These are phyloP conservation scores for Aureobasidium melanogenum DNA, from an alignment of 2,329 filamentous ascomycete genomes.

Conservation along the genomic window DNA sequence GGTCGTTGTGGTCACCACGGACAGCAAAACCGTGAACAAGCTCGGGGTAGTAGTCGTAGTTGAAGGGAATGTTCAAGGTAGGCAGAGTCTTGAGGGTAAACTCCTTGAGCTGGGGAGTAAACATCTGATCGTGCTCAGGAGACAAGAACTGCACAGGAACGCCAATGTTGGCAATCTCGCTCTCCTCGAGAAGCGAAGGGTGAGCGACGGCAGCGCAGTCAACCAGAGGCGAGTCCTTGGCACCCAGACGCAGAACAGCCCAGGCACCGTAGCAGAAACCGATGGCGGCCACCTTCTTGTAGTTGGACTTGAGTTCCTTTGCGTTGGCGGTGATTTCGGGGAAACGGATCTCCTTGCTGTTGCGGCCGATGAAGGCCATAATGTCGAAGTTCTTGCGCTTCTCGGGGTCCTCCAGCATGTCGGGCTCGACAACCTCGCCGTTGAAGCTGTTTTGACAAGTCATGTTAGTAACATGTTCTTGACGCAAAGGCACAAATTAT, in stretches of 20 bases:
- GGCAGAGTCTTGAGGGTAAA: slow-evolving; percentile 33
- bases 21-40: slow-evolving; percentile 39
- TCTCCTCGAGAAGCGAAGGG: slow-evolving; percentile 34
- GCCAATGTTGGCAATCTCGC: slow-evolving; percentile 37
- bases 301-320: slow-evolving; percentile 25
- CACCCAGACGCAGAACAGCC: slow-evolving; percentile 40
- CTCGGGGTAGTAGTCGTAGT: slow-evolving; percentile 45
- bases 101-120: slow-evolving; percentile 38
- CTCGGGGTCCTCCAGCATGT: slow-evolving; percentile 13
- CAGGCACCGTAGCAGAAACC: slow-evolving; percentile 47
- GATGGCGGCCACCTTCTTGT: slow-evolving; percentile 34
- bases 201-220: slow-evolving; percentile 40
- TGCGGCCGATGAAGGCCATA: slow-evolving; percentile 15
- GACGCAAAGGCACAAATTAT: neutral
- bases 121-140: slow-evolving; percentile 39
- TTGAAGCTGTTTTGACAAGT: slow-evolving; percentile 16
- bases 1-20: slow-evolving; percentile 33
- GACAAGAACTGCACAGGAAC: slow-evolving; percentile 46
- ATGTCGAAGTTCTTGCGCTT: slow-evolving; percentile 19
- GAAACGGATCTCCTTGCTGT: slow-evolving; percentile 18
- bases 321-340: slow-evolving; percentile 35
- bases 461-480: neutral
- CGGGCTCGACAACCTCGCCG: slow-evolving; percentile 16
- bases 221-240: slow-evolving; percentile 33
- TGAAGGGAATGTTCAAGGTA: slow-evolving; percentile 33